These are phyloP conservation scores for Saccharomycopsis amapae DNA, from an alignment of 805 yeast species.

Conservation along the genomic window DNA sequence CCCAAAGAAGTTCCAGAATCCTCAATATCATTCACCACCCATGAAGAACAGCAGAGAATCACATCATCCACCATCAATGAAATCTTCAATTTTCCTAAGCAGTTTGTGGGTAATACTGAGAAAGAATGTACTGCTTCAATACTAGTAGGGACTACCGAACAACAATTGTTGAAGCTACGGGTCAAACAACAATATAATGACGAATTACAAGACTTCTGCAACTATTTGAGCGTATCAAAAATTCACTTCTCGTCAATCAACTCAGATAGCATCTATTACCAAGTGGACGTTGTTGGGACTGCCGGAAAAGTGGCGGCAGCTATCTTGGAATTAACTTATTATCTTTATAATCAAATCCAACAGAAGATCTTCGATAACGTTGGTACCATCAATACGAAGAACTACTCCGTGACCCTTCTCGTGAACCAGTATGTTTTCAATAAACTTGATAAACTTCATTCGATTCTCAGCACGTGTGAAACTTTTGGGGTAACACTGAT, in stretches of 20 bases:
- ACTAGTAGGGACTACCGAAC: constrained; percentile 11
- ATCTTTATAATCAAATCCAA: constrained; percentile 2
- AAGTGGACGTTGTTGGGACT: not conserved
- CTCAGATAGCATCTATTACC: not conserved
- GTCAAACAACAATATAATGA: constrained; percentile 5
- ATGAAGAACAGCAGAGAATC: too few species aligned
- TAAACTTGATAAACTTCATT: not conserved
- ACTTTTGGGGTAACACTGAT: not conserved
- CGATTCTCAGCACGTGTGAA: not conserved
- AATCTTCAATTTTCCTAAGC: too few species aligned
- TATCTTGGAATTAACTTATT: constrained; percentile 6
- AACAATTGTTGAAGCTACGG: constrained; percentile 4
- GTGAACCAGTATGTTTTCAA: constrained; percentile 5
- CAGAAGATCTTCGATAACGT: not conserved
- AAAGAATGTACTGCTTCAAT: not conserved
- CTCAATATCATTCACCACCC: too few species aligned
- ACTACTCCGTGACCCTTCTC: constrained; percentile 2
- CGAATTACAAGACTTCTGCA: not conserved
- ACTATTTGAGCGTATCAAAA: not conserved
- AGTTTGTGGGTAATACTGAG: too few species aligned
- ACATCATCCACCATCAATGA: too few species aligned
- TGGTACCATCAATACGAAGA: not conserved
- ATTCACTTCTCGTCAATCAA: not conserved
- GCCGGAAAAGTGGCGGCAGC: not conserved
- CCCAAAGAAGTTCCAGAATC: too few species aligned